Conservation (phyloP, 306 rosid species). For the Albizia julibrissin region DNA sequence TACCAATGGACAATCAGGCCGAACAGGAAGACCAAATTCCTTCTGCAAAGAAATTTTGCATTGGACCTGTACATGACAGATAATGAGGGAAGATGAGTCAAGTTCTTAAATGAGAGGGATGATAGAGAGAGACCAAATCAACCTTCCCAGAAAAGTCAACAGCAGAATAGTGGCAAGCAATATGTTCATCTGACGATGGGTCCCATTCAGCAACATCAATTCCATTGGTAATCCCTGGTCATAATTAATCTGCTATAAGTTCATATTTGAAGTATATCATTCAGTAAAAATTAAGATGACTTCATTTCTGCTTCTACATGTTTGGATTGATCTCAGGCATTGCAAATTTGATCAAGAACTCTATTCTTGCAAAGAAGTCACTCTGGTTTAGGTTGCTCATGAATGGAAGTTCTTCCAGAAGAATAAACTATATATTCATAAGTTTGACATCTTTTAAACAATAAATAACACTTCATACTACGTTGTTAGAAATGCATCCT, state of each 20-base stretch:
- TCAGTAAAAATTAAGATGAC: slow-evolving; percentile 15
- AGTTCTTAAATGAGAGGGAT: slow-evolving; percentile 8
- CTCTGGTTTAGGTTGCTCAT: slow-evolving; percentile 18
- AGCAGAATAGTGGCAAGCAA: slow-evolving; percentile 61
- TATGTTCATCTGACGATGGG: slow-evolving; percentile 69
- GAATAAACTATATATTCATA: slow-evolving; percentile 16
- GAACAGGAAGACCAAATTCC: slow-evolving; percentile 75
- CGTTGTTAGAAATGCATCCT: slow-evolving; percentile 9
- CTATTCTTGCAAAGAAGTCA: slow-evolving; percentile 1
- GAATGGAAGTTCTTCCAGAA: slow-evolving; percentile 8
- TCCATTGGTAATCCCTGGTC: slow-evolving; percentile 85
- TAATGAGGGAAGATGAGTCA: slow-evolving; percentile 26
- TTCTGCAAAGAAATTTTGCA: slow-evolving; percentile 82
- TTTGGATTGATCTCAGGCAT: slow-evolving; percentile 2
- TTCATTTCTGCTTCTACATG: slow-evolving; percentile 17
- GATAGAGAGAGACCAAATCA: slow-evolving; percentile 15
- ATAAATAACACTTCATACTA: slow-evolving; percentile 15
- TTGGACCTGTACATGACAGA: slow-evolving; percentile 46
- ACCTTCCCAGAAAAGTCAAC: slow-evolving; percentile 85
- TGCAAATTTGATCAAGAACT: slow-evolving; percentile 11
- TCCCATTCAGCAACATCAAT: slow-evolving; percentile 80
- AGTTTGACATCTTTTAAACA: neutral
- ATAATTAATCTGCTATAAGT: slow-evolving; percentile 21
- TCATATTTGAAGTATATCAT: slow-evolving; percentile 23
- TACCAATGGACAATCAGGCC: slow-evolving; percentile 83